Evolutionary conservation across 768 basidiomycete genomes (phyloP), one percentile per base, ranked within the genome.

Genomic region (Lactifluus subvellereus): DNA sequence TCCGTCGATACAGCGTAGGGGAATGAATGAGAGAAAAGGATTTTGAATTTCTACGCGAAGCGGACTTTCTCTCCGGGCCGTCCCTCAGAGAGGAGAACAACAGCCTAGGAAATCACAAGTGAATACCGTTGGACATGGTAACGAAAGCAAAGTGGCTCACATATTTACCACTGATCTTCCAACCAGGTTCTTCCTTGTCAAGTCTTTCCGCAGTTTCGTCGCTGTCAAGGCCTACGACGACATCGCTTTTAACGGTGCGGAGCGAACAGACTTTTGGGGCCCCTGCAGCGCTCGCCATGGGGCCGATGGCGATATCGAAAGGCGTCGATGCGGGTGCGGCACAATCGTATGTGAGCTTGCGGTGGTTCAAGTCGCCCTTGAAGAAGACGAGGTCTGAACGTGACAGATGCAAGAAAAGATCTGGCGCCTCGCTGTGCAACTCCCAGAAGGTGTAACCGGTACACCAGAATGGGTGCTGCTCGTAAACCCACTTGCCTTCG

Each of bases 131-230:
- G 45, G 52, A 38, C 45, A 18, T 10, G 32, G 27, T 35, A 16
- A 48, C 48, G n/a, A 38, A 57, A 56, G 16, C 50, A 49, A 49
- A 33, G 49, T 11, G 30, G 81, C 91, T 77, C 73, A 94, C 93
- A 71, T 94, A 95, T 91, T 95, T 94, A 52, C 94, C 94, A 54
- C 90, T 91, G 70, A 97, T 96, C 78, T 94, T 95, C 95, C 95
- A 98, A 54, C 95, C 95, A 18, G 89, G 85, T 71, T 97, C 93
- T 32, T 82, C 80, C 69, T 88, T 79, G 73, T 96, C 91, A n/a
- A 97, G 78, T 60, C 79, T 81, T 73, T 91, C 88, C 2, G 91
- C 91, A 42, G 84, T 75, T 50, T 77, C 77, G 66, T 91, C 88
- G 3, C 87, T 86, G 11, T 87, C 89, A 32, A 93, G 77, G 6